A percentile compares a stretch with the other conserved stretches of the same genome.
Evolutionary conservation across 1,284 basidiomycete species (phyloP).

Genomic region (Boletus semigastroideus): DNA sequence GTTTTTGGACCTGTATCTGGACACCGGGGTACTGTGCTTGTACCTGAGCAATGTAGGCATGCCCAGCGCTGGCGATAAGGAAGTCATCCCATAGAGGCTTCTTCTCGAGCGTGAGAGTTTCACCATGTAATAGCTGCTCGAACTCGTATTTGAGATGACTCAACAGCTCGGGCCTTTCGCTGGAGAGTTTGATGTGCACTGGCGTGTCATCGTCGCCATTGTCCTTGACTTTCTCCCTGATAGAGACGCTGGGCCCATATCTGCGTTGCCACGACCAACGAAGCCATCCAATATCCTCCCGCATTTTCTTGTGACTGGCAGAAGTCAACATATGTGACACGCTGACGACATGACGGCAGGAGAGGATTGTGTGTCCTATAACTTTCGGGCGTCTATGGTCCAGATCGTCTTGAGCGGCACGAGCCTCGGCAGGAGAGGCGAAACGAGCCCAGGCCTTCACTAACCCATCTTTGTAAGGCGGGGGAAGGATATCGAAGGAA

Average conservation of each 20-base stretch:
- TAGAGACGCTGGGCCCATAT: constrained; percentile 27
- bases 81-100: constrained; percentile 62
- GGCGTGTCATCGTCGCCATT: constrained; percentile 22
- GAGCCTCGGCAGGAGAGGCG: constrained; percentile 47
- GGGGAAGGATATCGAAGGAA: constrained; percentile 45
- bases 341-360: constrained; percentile 49
- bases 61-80: constrained; percentile 45
- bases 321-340: constrained; percentile 44
- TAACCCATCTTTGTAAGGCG: constrained; percentile 50
- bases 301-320: constrained; percentile 37
- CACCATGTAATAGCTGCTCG: constrained; percentile 59
- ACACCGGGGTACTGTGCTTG: constrained; percentile 39
- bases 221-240: constrained; percentile 25
- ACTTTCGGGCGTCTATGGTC: constrained; percentile 44
- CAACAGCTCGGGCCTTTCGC: constrained; percentile 46
- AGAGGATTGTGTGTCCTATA: constrained; percentile 43
- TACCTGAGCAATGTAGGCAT: constrained; percentile 43
- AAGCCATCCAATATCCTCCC: constrained; percentile 39
- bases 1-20: constrained; percentile 42
- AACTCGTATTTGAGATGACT: constrained; percentile 55
- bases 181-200: constrained; percentile 44
- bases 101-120: constrained; percentile 49
- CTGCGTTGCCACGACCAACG: constrained; percentile 29
- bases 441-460: constrained; percentile 57
- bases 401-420: constrained; percentile 44